Evolutionary conservation across 2,329 filamentous ascomycete genomes (phyloP).

Genomic region (Gnomoniopsis smithogilvyi): DNA sequence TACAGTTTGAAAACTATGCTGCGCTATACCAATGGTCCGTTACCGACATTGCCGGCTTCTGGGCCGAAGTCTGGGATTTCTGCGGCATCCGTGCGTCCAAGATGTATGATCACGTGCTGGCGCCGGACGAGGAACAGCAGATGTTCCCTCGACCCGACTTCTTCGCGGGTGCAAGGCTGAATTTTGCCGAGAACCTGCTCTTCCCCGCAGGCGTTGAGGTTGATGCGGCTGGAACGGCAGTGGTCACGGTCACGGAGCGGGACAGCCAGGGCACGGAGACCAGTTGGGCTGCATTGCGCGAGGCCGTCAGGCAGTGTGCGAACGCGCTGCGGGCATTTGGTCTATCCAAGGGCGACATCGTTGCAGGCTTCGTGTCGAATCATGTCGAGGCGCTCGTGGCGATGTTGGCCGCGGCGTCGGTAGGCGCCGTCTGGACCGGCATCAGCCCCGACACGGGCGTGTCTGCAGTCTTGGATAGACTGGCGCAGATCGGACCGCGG

Average conservation of each 20-base stretch:
- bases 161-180: slow-evolving; percentile 75
- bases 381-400: slow-evolving; percentile 83
- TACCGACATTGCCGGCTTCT: slow-evolving; percentile 71
- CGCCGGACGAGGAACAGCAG: slow-evolving; percentile 55
- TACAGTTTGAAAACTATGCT: slow-evolving; percentile 64
- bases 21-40: slow-evolving; percentile 86
- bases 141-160: slow-evolving; percentile 89
- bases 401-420: slow-evolving; percentile 76
- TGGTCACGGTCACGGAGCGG: slow-evolving; percentile 78
- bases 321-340: slow-evolving; percentile 65
- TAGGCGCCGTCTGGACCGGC: slow-evolving; percentile 90
- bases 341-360: slow-evolving; percentile 52
- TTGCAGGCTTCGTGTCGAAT: slow-evolving; percentile 82
- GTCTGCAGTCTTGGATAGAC: slow-evolving; percentile 81
- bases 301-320: slow-evolving; percentile 72
- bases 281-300: slow-evolving; percentile 78
- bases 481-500: slow-evolving; percentile 80
- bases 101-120: slow-evolving; percentile 56
- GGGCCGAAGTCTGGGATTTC: slow-evolving; percentile 82
- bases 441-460: slow-evolving; percentile 92
- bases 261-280: slow-evolving; percentile 52
- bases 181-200: slow-evolving; percentile 93
- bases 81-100: slow-evolving; percentile 70
- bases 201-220: slow-evolving; percentile 62
- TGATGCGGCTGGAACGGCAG: slow-evolving; percentile 60